These are phyloP conservation scores for Cordyceps fumosorosea DNA, from an alignment of 2,329 filamentous ascomycete genomes.

Conservation along the genomic window DNA sequence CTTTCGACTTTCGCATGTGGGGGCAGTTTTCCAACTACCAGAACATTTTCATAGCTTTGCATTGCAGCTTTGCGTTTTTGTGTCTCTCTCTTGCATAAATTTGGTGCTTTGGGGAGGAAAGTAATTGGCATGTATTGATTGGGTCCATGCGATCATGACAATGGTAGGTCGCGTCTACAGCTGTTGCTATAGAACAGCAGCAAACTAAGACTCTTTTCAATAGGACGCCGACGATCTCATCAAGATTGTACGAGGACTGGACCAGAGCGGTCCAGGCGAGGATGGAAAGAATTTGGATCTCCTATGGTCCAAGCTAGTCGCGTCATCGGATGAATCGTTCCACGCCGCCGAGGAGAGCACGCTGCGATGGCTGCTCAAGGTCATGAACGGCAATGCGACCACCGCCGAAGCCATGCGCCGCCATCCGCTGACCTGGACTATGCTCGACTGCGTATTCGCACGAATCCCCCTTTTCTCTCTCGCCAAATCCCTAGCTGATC, in stretches of 20 bases:
- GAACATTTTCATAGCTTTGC: constrained; percentile 5
- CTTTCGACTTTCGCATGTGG: constrained; percentile 8
- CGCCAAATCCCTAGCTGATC: constrained; percentile 64
- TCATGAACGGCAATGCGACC: constrained; percentile 43
- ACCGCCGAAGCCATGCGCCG: constrained; percentile 47
- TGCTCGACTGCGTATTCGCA: constrained; percentile 54
- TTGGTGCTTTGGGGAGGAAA: not conserved
- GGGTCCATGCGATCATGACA: not conserved
- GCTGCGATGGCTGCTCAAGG: constrained; percentile 57
- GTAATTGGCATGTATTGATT: constrained; percentile 1
- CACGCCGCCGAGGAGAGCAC: constrained; percentile 51
- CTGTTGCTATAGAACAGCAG: not conserved
- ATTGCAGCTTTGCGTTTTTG: not conserved
- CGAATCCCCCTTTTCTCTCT: constrained; percentile 63
- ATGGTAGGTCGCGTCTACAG: not conserved
- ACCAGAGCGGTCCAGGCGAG: constrained; percentile 41
- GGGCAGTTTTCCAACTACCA: not conserved
- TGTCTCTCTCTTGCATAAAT: not conserved
- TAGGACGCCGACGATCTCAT: constrained; percentile 37
- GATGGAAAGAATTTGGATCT: constrained; percentile 40
- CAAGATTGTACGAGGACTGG: constrained; percentile 47
- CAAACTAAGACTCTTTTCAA: not conserved
- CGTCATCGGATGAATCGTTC: constrained; percentile 35
- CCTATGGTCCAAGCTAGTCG: constrained; percentile 43
- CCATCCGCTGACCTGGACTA: constrained; percentile 52